A percentile compares a stretch with the other conserved stretches of the same genome.
Conservation (phyloP, 2,329 filamentous ascomycete species). For the Hymenoscyphus albidus region DNA sequence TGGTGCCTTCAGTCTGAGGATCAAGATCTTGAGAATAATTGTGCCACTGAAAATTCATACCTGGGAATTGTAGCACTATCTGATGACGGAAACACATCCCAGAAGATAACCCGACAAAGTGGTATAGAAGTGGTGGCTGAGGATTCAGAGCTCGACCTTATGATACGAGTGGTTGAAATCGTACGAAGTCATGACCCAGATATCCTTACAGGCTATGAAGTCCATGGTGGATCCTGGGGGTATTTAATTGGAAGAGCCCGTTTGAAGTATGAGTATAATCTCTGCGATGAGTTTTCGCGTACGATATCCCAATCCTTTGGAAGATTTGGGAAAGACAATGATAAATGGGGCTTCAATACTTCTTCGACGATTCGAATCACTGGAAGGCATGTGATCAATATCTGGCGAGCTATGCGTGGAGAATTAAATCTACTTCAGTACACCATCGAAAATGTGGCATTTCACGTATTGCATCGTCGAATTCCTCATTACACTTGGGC, state of each 20-base stretch:
- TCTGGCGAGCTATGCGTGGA: conserved; percentile 94
- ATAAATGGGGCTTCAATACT: conserved; percentile 91
- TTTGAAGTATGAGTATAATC: conserved; percentile 80
- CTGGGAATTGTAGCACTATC: conserved; percentile 73
- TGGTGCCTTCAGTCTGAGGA: conserved; percentile 84
- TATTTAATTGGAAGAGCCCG: conserved; percentile 89
- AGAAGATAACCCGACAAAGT: conserved; percentile 59
- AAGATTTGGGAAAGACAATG: conserved; percentile 78
- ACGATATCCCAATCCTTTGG: conserved; percentile 82
- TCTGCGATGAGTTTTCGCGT: conserved; percentile 87
- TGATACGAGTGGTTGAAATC: conserved; percentile 82
- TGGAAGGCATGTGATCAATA: conserved; percentile 92
- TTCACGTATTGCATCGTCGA: conserved; percentile 80
- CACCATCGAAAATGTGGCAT: conserved; percentile 92
- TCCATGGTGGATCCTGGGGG: conserved; percentile 91
- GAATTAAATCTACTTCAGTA: conserved; percentile 91
- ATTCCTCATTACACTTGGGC: conserved; percentile 83
- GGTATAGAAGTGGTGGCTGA: conserved; percentile 68
- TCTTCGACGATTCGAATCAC: conserved; percentile 91
- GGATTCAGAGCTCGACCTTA: conserved; percentile 74
- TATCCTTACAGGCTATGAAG: conserved; percentile 90
- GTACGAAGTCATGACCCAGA: conserved; percentile 84
- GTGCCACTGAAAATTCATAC: conserved; percentile 47
- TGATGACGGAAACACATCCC: conserved; percentile 53
- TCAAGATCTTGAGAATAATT: conserved; percentile 47